Percentiles rank a stretch among this genome's conserved stretches.
phyloP scores from a whole-genome alignment of 768 basidiomycete species.

The Cystofilobasidium capitatum region DNA sequence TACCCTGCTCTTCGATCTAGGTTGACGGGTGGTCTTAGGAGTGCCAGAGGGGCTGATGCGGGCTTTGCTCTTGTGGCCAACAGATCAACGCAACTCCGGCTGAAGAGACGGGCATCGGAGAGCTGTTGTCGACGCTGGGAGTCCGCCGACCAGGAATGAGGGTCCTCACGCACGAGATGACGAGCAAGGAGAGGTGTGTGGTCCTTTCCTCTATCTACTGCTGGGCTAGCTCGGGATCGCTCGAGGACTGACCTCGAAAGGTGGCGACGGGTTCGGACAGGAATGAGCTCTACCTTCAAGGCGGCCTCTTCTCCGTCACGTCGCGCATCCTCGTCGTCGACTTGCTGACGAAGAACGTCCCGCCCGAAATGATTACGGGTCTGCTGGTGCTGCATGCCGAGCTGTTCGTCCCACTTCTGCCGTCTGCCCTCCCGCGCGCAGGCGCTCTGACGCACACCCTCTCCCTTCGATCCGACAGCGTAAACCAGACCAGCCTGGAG shows the following conservation, averaged over 20 bases:
- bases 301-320: slow-evolving; percentile 83
- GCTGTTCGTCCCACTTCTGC: slow-evolving; percentile 46
- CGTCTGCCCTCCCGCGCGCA: neutral
- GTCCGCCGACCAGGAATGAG: slow-evolving; percentile 76
- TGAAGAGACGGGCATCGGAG: slow-evolving; percentile 83
- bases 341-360: slow-evolving; percentile 74
- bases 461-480: slow-evolving; percentile 44
- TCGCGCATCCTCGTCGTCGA: slow-evolving; percentile 91
- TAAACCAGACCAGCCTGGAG: slow-evolving; percentile 72
- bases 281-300: slow-evolving; percentile 72
- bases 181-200: slow-evolving; percentile 63
- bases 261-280: slow-evolving; percentile 41
- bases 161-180: slow-evolving; percentile 71
- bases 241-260: neutral
- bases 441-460: neutral
- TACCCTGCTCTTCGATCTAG: neutral
- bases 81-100: slow-evolving; percentile 49
- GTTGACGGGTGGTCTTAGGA: neutral
- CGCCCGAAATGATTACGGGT: slow-evolving; percentile 75
- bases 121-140: slow-evolving; percentile 85
- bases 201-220: neutral
- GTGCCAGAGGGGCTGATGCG: slow-evolving; percentile 45
- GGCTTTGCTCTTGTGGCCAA: neutral
- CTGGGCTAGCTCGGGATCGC: neutral
- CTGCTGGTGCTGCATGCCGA: slow-evolving; percentile 86